A percentile compares a stretch with the other conserved stretches of the same genome.
phyloP scores from a whole-genome alignment of 202 grass and related monocot genomes.

The Schoenoplectus triqueter region DNA sequence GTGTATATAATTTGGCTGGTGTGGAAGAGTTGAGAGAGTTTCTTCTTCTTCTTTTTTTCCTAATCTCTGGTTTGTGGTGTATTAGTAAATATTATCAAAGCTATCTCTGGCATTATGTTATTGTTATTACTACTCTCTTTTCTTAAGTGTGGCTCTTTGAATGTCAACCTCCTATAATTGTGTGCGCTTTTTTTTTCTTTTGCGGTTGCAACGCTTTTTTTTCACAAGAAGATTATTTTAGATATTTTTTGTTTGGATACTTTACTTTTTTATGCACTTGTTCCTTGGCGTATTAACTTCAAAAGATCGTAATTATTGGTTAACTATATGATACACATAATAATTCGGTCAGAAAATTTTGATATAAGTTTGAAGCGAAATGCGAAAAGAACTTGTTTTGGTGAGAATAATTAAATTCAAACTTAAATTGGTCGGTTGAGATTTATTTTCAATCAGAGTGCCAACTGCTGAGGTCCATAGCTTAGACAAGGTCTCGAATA shows the following conservation, averaged over 20 bases:
- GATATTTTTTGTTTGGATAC: too few species aligned
- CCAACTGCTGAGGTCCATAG: background rate
- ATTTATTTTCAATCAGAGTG: background rate
- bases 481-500: background rate
- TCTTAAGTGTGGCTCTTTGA: background rate
- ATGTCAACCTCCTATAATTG: background rate
- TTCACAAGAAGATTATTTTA: too few species aligned
- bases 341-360: too few species aligned
- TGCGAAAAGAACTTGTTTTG: too few species aligned
- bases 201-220: too few species aligned
- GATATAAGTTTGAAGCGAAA: too few species aligned
- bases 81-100: constrained; percentile 9
- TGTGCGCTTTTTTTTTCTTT: background rate
- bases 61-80: background rate
- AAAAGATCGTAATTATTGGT: too few species aligned
- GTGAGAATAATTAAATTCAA: background rate
- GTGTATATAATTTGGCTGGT: constrained; percentile 35
- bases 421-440: background rate
- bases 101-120: constrained; percentile 15
- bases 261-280: too few species aligned
- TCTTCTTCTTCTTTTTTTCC: background rate
- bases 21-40: constrained; percentile 36
- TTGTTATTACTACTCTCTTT: background rate
- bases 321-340: too few species aligned
- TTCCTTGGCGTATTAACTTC: too few species aligned